Evolutionary conservation across 2,329 filamentous ascomycete genomes (phyloP).

Genomic region (Aspergillus alliaceus): DNA sequence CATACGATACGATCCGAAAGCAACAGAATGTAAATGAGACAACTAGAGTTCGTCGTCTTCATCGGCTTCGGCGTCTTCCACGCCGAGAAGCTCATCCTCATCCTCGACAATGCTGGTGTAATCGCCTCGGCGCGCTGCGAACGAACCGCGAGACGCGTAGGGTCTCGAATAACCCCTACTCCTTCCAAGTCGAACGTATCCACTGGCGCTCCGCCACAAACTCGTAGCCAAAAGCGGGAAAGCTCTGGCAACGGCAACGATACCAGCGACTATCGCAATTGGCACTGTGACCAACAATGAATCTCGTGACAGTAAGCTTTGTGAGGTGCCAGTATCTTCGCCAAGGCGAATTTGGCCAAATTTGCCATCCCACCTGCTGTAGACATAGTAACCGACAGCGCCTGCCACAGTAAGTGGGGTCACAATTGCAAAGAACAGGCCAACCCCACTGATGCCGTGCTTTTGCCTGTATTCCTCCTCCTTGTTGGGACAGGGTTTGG

Average conservation of each 20-base stretch:
- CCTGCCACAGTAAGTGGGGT: conserved; percentile 71
- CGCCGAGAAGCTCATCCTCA: conserved; percentile 85
- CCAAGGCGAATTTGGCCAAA: conserved; percentile 92
- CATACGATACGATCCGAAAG: not conserved
- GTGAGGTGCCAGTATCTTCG: conserved; percentile 50
- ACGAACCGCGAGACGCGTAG: conserved; percentile 86
- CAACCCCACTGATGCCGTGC: conserved; percentile 68
- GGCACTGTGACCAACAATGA: conserved; percentile 79
- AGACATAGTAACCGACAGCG: conserved; percentile 80
- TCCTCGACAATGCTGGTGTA: conserved; percentile 89
- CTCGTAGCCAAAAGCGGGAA: conserved; percentile 71
- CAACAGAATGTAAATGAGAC: not conserved
- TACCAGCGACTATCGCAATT: conserved; percentile 75
- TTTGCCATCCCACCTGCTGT: conserved; percentile 79
- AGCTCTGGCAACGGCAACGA: conserved; percentile 71
- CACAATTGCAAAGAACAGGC: conserved; percentile 81
- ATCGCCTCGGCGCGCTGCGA: conserved; percentile 81
- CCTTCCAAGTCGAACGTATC: conserved; percentile 49
- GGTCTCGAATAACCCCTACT: conserved; percentile 58
- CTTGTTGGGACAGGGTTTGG: conserved; percentile 71
- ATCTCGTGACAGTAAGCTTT: conserved; percentile 63
- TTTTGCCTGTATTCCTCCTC: conserved; percentile 79
- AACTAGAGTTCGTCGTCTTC: conserved; percentile 64
- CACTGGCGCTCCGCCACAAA: conserved; percentile 66
- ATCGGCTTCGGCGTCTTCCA: conserved; percentile 86